phyloP scores from a whole-genome alignment of 371 early-diverging fungal species.

The Mucor irregularis region DNA sequence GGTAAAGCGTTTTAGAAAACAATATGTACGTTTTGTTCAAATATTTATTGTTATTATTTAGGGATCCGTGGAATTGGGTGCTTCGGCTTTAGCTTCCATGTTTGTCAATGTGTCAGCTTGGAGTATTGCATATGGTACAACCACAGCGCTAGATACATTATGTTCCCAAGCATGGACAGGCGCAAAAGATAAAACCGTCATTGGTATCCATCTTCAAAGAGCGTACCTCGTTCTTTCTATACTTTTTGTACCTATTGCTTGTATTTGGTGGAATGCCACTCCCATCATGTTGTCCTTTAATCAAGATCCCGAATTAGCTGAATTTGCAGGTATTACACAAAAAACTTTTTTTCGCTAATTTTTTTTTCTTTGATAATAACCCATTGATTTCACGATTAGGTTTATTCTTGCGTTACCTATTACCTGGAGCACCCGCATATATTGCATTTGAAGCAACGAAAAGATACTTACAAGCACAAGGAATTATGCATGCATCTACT shows the following conservation, averaged over 20 bases:
- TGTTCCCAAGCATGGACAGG: slow-evolving; percentile 88
- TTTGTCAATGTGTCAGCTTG: slow-evolving; percentile 84
- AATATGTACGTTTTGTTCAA: not conserved
- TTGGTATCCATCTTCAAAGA: slow-evolving; percentile 85
- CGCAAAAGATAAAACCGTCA: slow-evolving; percentile 62
- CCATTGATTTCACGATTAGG: too few relatives aligned
- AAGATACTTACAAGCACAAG: slow-evolving; percentile 83
- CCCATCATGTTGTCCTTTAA: slow-evolving; percentile 48
- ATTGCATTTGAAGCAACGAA: slow-evolving; percentile 80
- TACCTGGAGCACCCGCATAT: slow-evolving; percentile 75
- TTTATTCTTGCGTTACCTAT: slow-evolving; percentile 63
- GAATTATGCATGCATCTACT: slow-evolving; percentile 82
- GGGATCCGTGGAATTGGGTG: slow-evolving; percentile 75
- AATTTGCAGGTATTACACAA: slow-evolving; percentile 33
- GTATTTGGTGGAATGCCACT: slow-evolving; percentile 75
- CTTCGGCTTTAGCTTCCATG: slow-evolving; percentile 77
- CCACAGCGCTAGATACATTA: slow-evolving; percentile 86
- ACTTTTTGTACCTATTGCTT: slow-evolving; percentile 69
- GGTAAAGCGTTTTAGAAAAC: slow-evolving; percentile 33
- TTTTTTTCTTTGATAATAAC: not conserved
- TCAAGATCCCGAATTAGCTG: slow-evolving; percentile 46
- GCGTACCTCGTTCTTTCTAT: slow-evolving; percentile 71
- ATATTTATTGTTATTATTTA: slow-evolving; percentile 20
- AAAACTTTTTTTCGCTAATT: not conserved
- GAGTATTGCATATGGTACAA: slow-evolving; percentile 76